Evolutionary conservation across 2,329 filamentous ascomycete species (phyloP), one percentile per base, ranked within the genome.

Genomic region (Neoscytalidium dimidiatum): DNA sequence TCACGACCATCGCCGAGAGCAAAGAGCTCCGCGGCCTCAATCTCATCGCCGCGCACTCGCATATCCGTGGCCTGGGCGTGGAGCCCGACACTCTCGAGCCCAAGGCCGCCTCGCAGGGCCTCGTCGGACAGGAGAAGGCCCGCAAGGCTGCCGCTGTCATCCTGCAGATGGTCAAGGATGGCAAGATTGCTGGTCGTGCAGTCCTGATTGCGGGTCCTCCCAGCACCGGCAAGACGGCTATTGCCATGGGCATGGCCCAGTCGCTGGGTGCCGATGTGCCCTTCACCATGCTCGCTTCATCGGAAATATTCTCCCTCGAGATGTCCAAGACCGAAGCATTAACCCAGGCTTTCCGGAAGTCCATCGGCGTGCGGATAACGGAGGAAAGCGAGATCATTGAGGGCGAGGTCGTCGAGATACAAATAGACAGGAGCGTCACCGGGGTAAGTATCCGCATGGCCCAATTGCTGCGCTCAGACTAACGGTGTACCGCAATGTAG

Each of bases 311-410:
- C 82, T 97, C 94, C 28, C 87, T 98, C 74, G 95, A 99, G 80
- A 98, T 99, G 94, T 97, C 93, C 72, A 99, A 99, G 83, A 99
- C 95, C 41, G 95, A 99, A 80, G 94, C 95, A 58, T 88, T 99
- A 38, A 97, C 94, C 63, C 95, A 99, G 79, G 94, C 95, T n/a
- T 98, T 99, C 83, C 90, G 95, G 73, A 98, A 97, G 79, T 97
- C 93, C 44, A 99, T 99, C 72, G 95, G 94, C 62, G 95, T 99
- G 66, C 88, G 95, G 68, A 99, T 99, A 82, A 97, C 97, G 79
- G 95, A 99, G 78, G 95, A 99, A 83, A 97, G 92, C 73, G 95
- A 99, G 78, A 96, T 99, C 70, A 99, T 99, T 81, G 95, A 99
- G 82, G 95, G 95, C 72, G 95, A 99, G 79, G 95, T 99, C 0